phyloP scores from a whole-genome alignment of 495 filamentous ascomycete genomes.

The Penicillium atrosanguineum region DNA sequence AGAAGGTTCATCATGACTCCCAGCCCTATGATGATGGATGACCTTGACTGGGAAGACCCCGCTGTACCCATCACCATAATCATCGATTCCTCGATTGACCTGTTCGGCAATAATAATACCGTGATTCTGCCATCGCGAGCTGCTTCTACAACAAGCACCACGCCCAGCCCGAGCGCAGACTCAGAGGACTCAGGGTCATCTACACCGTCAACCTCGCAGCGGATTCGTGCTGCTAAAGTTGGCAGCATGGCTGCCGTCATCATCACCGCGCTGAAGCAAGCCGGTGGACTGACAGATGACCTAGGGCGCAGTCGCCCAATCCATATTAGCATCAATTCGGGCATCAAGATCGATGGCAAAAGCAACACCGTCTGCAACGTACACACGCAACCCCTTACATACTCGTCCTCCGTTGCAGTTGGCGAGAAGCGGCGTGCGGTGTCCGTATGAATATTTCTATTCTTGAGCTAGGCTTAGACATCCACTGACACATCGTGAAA shows the following conservation, averaged over 20 bases:
- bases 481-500: background rate
- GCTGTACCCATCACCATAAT: conserved; percentile 25
- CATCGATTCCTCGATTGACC: conserved; percentile 36
- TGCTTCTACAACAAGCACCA: background rate
- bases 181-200: background rate
- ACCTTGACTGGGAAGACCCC: conserved; percentile 9
- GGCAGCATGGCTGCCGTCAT: conserved; percentile 7
- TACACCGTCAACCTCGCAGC: background rate
- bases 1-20: background rate
- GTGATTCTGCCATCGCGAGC: conserved; percentile 26
- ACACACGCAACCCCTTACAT: background rate
- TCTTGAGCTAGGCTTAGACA: background rate
- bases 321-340: conserved; percentile 21
- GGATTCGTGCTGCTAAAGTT: background rate
- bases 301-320: conserved; percentile 1
- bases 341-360: conserved; percentile 26
- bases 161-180: background rate
- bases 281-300: conserved; percentile 8
- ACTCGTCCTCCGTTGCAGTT: background rate
- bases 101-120: conserved; percentile 34
- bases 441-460: conserved; percentile 20
- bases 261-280: conserved; percentile 8
- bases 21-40: conserved; percentile 4
- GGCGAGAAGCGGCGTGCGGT: conserved; percentile 28
- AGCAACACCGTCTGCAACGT: conserved; percentile 20